Base-by-base conservation (phyloP, 2,329 filamentous ascomycete species). In the Monilinia fructigena region DNA sequence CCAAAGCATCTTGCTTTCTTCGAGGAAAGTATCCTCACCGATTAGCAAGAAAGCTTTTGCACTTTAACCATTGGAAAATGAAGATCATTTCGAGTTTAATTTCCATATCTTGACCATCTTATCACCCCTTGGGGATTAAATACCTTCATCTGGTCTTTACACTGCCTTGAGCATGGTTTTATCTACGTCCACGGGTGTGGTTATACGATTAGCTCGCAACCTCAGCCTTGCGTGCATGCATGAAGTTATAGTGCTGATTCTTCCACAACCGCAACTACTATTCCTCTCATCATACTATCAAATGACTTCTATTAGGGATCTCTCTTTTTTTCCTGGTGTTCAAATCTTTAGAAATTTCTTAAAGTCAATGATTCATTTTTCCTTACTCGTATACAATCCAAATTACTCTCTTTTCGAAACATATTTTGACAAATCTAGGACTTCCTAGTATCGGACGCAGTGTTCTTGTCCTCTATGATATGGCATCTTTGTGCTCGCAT, bases 141-240 rank as follows among this genome's bases (percentile, higher is more conserved):
- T 3, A 20, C 10, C 20, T 35, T 14, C 2, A 48, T 10, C 18
- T 59, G 1, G 6, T 23, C 7, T 23, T 23, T 11, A 3, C 8
- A 11, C 6, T 11, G 3, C 28, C 26, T 31, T 16, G 4, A 28
- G 12, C 26, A 28, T 11, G 12, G 26, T 16, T 14, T 45, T 42
- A 14, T 28, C 8, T 31, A 35, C 28, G 4, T 23, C 23, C 23
- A 23, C 23, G 23, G 23, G 1, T 23, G 23, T 23, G 23, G 11
- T 11, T 42, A 31, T 28, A 14, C 5, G 3, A 28, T 31, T n/a
- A 11, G 4, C 18, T 12, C 14, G 12, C 7, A 35, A 45, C 12
- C 45, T 18, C 38, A 55, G 60, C 60, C 50, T 63, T 55, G 18
- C 4, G 38, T 42, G 35, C 60, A 63, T 45, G 1, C 26, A n/a